Evolutionary conservation across 371 early-diverging fungal species (phyloP), one percentile per base, ranked within the genome.

Genomic region (Polyrhizophydium stewartii): DNA sequence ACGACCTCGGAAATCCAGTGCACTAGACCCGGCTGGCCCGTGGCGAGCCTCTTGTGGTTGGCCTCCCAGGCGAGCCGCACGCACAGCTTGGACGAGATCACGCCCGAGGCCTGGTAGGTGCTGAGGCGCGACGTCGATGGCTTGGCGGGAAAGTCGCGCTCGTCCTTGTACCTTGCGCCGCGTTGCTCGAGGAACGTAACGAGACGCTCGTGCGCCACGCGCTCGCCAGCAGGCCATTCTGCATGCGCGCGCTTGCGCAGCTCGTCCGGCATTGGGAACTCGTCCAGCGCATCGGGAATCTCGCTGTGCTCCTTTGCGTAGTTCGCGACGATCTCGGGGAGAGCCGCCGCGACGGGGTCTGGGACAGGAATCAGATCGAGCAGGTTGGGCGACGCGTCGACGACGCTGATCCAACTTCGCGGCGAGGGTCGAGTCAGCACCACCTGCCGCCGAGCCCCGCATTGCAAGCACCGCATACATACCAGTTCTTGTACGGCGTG

Each of bases 11-110:
- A 62, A 2, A 77, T 73, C 77, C 77, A 77, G 10, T 58, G 67
- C n/a, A 67, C 66, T 10, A 61, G 21, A 0, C 85, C 86, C 6
- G 70, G 61, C 30, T 75, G 73, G 1, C 85, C 86, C 0, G 63
- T 47, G 10, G 62, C 68, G 10, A 82, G 64, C 63, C 71, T 69
- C 30, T 69, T 61, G 3, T 60, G 50, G 63, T 81, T 83, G 45
- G 68, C 69, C 0, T 56, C 61, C 24, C 66, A 37, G 0, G 83
- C 86, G 9, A 47, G 50, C 5, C 60, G 53, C 35, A 70, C 45
- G 63, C 72, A 78, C 37, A 46, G 67, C 3, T 65, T 67, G 0
- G 76, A 53, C 0, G 84, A 78, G 10, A 86, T 63, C 6, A 80
- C 62, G 1, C 88, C 88, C 10, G 51, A 6, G 9, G 69, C 55